phyloP scores from a whole-genome alignment of 108 stramenopile genomes.

The Skeletonema menzelii region DNA sequence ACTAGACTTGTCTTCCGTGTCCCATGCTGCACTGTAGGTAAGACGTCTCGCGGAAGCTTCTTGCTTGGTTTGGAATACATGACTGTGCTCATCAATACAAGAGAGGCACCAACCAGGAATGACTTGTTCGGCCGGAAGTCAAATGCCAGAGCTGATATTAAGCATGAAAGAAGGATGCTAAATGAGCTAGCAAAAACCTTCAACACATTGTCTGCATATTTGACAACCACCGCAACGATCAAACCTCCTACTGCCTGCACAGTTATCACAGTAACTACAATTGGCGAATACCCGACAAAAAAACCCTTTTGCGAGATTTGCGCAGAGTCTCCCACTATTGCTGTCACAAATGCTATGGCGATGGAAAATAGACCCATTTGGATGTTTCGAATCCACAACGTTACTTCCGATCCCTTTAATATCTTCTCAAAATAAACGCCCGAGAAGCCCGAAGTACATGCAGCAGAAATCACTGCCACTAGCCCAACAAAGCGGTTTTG shows the following conservation, averaged over 20 bases:
- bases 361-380: constrained; percentile 97
- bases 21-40: background rate
- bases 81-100: constrained; percentile 74
- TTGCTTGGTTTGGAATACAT: constrained; percentile 74
- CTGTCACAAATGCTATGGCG: constrained; percentile 75
- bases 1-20: background rate
- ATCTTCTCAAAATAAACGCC: constrained; percentile 99
- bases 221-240: constrained; percentile 96
- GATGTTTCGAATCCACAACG: constrained; percentile 95
- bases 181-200: constrained; percentile 97
- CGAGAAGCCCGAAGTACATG: constrained; percentile 93
- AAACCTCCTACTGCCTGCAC: constrained; percentile 96
- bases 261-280: constrained; percentile 87
- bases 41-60: background rate
- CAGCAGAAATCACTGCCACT: constrained; percentile 90
- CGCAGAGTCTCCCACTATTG: constrained; percentile 67
- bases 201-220: constrained; percentile 97
- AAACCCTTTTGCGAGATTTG: constrained; percentile 78
- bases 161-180: constrained; percentile 88
- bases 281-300: constrained; percentile 83
- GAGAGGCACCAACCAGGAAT: constrained; percentile 70
- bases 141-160: constrained; percentile 87
- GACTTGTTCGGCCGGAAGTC: constrained; percentile 81
- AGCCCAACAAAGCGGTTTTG: constrained; percentile 78
- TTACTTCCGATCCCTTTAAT: constrained; percentile 85